A percentile compares a stretch with the other conserved stretches of the same genome.
These are phyloP conservation scores for Epichloe sibirici DNA, from an alignment of 2,329 filamentous ascomycete species.

Conservation along the genomic window DNA sequence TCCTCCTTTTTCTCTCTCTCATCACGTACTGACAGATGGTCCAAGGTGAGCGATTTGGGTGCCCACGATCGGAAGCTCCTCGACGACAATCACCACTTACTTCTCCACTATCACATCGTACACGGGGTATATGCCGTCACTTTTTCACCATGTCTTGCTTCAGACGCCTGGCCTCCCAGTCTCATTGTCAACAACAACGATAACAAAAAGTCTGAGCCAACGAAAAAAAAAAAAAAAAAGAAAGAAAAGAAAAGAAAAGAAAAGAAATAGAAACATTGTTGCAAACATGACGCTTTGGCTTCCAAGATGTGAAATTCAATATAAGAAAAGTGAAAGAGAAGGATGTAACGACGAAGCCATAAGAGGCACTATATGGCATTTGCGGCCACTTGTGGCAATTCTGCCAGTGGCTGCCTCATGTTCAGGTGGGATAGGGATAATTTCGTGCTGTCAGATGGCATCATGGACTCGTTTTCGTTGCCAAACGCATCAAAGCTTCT, in stretches of 20 bases:
- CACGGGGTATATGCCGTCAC: slow-evolving; percentile 1
- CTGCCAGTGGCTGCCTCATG: slow-evolving; percentile 19
- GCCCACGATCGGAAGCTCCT: too few species aligned
- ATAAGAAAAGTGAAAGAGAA: background rate
- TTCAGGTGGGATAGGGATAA: slow-evolving; percentile 53
- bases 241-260: background rate
- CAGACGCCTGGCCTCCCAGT: background rate
- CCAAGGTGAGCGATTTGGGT: too few species aligned
- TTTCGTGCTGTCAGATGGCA: slow-evolving; percentile 46
- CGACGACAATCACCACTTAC: too few species aligned
- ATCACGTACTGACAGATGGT: too few species aligned
- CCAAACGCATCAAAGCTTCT: slow-evolving; percentile 28
- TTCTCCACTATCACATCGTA: background rate
- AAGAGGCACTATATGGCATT: slow-evolving; percentile 12
- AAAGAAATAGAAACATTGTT: background rate
- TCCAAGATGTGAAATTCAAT: background rate
- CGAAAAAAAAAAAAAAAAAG: background rate
- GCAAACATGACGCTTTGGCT: background rate
- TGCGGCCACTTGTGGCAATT: slow-evolving; percentile 12
- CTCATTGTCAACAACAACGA: background rate
- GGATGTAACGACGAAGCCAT: too few species aligned
- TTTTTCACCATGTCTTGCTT: background rate
- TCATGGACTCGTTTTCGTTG: slow-evolving; percentile 26
- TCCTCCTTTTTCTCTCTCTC: too few species aligned
- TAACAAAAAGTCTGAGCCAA: background rate